Evolutionary conservation across 2,329 filamentous ascomycete genomes (phyloP).

Genomic region (Ascochyta pisi): DNA sequence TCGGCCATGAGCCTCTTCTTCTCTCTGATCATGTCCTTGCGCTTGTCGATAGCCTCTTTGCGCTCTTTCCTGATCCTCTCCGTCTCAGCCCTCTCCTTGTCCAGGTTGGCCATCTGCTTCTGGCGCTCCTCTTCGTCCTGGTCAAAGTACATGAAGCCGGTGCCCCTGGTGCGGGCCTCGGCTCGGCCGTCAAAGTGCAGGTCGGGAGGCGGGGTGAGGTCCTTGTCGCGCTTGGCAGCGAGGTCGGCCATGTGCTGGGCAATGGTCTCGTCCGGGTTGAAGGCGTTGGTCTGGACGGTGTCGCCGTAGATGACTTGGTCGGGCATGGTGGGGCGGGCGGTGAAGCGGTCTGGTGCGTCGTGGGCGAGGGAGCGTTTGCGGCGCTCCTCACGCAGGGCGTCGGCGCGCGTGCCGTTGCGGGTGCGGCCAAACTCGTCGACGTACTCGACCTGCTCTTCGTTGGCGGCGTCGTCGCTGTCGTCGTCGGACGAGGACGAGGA

Average conservation of each 20-base stretch:
- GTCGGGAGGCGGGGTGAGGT: conserved; percentile 78
- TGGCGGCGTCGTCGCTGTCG: conserved; percentile 36
- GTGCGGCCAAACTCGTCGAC: conserved; percentile 92
- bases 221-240: conserved; percentile 78
- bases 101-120: conserved; percentile 78
- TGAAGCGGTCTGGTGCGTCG: conserved; percentile 71
- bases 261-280: conserved; percentile 72
- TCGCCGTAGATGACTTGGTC: conserved; percentile 81
- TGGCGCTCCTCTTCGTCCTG: conserved; percentile 71
- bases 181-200: conserved; percentile 84
- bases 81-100: conserved; percentile 71
- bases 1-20: conserved; percentile 68
- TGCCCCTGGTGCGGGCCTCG: conserved; percentile 87
- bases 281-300: conserved; percentile 81
- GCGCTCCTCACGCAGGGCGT: conserved; percentile 70
- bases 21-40: conserved; percentile 68
- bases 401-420: conserved; percentile 72
- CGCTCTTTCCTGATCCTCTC: conserved; percentile 63
- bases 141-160: conserved; percentile 90
- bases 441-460: conserved; percentile 78
- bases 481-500: conserved; percentile 21
- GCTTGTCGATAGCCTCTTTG: conserved; percentile 62
- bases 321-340: conserved; percentile 71
- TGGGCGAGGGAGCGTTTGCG: conserved; percentile 53
- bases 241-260: conserved; percentile 77